phyloP scores from a whole-genome alignment of 257 asterid species.

The Solanum appendiculatum region DNA sequence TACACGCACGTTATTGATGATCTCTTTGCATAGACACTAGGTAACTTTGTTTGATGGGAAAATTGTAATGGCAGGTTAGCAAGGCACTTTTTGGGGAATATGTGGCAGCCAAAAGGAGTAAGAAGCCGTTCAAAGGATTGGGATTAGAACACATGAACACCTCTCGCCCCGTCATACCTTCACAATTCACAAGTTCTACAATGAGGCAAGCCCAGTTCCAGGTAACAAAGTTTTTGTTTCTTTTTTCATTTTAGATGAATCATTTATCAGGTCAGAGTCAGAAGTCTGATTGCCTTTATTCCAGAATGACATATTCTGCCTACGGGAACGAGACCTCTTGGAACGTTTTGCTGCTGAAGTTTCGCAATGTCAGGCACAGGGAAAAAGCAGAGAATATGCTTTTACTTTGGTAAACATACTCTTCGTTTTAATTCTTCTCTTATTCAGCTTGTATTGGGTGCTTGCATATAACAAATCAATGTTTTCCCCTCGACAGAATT shows the following conservation, averaged over 20 bases:
- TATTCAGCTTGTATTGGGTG: not conserved
- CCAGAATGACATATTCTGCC: conserved; percentile 72
- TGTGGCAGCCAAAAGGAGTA: conserved; percentile 42
- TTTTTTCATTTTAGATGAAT: not conserved
- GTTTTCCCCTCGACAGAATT: conserved; percentile 38
- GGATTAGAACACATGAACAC: conserved; percentile 93
- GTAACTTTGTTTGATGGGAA: not conserved
- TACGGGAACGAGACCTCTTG: conserved; percentile 87
- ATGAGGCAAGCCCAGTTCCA: conserved; percentile 54
- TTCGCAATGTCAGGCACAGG: conserved; percentile 49
- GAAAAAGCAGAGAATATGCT: conserved; percentile 75
- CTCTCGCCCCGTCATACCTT: conserved; percentile 54
- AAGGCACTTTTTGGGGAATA: conserved; percentile 82
- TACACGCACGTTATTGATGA: not conserved
- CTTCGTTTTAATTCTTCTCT: not conserved
- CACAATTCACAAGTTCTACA: conserved; percentile 36
- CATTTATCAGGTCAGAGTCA: not conserved
- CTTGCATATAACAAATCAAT: not conserved
- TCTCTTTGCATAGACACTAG: not conserved
- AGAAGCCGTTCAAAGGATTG: conserved; percentile 67
- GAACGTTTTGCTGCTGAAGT: conserved; percentile 69
- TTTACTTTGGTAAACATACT: conserved; percentile 37
- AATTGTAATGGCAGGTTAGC: conserved; percentile 55
- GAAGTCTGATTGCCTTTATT: not conserved
- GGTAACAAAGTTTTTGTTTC: conserved; percentile 29